A percentile compares a stretch with the other conserved stretches of the same genome.
Evolutionary conservation across 768 basidiomycete genomes (phyloP).

Genomic region (Termitomyces sp.): DNA sequence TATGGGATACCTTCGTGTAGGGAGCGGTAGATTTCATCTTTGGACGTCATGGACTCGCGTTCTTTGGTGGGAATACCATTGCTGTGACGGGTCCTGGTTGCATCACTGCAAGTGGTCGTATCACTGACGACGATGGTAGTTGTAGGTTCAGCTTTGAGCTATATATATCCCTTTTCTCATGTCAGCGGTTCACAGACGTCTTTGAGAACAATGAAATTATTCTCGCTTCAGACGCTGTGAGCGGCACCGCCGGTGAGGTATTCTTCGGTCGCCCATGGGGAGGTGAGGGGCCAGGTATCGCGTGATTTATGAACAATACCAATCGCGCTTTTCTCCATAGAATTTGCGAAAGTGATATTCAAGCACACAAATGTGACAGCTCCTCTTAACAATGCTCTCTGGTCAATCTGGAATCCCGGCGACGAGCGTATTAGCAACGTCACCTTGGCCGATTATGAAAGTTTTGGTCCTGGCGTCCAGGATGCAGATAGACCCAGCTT

Average conservation of each 20-base stretch:
- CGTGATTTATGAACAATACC: not conserved
- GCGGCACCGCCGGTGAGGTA: conserved; percentile 27
- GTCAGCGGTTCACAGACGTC: conserved; percentile 24
- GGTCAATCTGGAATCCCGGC: conserved; percentile 39
- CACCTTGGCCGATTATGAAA: conserved; percentile 42
- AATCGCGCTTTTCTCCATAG: conserved; percentile 15
- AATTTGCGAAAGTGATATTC: conserved; percentile 45
- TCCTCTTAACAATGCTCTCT: conserved; percentile 34
- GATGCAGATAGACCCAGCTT: conserved; percentile 33
- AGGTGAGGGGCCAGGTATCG: conserved; percentile 19
- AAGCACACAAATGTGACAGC: conserved; percentile 37
- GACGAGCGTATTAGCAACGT: conserved; percentile 34
- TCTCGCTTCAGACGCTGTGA: conserved; percentile 31
- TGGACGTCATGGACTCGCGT: conserved; percentile 36
- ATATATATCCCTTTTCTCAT: not conserved
- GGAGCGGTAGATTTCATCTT: conserved; percentile 49
- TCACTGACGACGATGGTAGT: conserved; percentile 36
- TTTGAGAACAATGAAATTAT: conserved; percentile 40
- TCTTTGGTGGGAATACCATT: conserved; percentile 45
- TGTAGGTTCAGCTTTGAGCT: conserved; percentile 25
- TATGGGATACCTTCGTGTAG: conserved; percentile 14
- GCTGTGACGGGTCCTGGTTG: conserved; percentile 36
- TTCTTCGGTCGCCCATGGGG: conserved; percentile 47
- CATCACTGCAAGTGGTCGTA: conserved; percentile 44
- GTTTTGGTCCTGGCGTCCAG: conserved; percentile 32